Evolutionary conservation across 192 early-diverging fungal genomes (phyloP).

Genomic region (Entomortierella chlamydospora): DNA sequence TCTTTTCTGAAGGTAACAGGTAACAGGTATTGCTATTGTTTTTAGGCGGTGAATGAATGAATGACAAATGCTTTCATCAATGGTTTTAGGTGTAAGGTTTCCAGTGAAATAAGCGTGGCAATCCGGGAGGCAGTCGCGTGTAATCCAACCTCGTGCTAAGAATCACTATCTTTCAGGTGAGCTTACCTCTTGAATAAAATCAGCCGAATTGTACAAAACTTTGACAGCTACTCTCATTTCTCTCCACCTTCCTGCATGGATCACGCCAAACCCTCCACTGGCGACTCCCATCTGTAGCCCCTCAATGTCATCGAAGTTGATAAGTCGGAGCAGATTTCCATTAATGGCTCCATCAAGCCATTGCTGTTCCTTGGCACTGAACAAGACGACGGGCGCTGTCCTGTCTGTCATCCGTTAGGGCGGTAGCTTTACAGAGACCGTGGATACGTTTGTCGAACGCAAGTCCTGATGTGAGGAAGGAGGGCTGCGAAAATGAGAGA

Average conservation of each 20-base stretch:
- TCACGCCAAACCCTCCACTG: slow-evolving; percentile 46
- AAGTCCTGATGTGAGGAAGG: not conserved
- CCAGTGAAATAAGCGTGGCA: not conserved
- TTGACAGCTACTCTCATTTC: slow-evolving; percentile 48
- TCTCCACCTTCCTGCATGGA: slow-evolving; percentile 41
- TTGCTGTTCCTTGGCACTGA: slow-evolving; percentile 45
- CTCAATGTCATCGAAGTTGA: slow-evolving; percentile 39
- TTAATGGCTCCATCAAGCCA: slow-evolving; percentile 47
- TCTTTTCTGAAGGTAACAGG: too few relatives aligned
- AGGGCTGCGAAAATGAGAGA: not conserved
- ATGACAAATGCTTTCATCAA: too few relatives aligned
- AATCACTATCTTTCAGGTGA: not conserved
- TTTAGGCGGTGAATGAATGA: too few relatives aligned
- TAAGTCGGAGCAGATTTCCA: slow-evolving; percentile 34
- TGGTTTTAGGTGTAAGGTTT: too few relatives aligned
- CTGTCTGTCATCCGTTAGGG: slow-evolving; percentile 24
- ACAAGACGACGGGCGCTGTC: slow-evolving; percentile 46
- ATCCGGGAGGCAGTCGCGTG: not conserved
- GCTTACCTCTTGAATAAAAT: slow-evolving; percentile 53
- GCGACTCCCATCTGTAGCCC: slow-evolving; percentile 36
- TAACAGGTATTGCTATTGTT: too few relatives aligned
- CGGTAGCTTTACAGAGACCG: too few relatives aligned
- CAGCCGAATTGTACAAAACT: slow-evolving; percentile 40
- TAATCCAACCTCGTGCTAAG: not conserved
- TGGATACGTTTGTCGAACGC: too few relatives aligned